phyloP scores from a whole-genome alignment of 202 grass and related monocot genomes.

The Saccharum hybrid region DNA sequence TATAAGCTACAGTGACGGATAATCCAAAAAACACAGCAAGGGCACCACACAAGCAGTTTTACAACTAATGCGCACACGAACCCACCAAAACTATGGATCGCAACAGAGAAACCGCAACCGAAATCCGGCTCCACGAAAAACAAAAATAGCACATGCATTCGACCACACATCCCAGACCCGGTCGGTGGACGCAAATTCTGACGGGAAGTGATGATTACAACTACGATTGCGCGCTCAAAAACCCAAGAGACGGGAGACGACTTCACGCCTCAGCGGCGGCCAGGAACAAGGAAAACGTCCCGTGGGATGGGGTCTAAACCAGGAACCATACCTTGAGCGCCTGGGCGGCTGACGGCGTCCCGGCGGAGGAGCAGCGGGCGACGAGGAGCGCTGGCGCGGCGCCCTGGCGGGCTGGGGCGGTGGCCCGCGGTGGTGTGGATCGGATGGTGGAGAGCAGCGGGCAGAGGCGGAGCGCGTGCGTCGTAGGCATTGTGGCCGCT shows the following conservation, averaged over 20 bases:
- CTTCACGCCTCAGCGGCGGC: background rate
- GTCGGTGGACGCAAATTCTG: background rate
- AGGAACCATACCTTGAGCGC: conserved; percentile 48
- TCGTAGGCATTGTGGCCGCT: conserved; percentile 26
- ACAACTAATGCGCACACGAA: background rate
- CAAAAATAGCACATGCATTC: background rate
- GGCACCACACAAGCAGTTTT: background rate
- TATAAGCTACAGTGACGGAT: background rate
- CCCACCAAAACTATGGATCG: background rate
- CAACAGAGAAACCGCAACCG: background rate
- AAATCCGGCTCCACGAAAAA: background rate
- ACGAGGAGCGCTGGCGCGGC: conserved; percentile 31
- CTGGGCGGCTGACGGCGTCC: conserved; percentile 49
- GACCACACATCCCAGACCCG: background rate
- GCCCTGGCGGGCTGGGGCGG: background rate
- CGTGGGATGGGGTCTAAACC: background rate
- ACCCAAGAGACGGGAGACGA: background rate
- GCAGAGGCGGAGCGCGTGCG: conserved; percentile 40
- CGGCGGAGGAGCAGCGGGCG: conserved; percentile 39
- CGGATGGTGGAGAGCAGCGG: conserved; percentile 38
- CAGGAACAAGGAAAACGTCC: background rate
- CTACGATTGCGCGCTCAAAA: background rate
- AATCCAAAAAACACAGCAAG: conserved; percentile 7
- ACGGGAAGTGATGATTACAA: background rate
- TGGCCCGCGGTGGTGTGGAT: background rate